Base-by-base conservation (phyloP, 352 stramenopile species). In the Globisporangium canariense region DNA sequence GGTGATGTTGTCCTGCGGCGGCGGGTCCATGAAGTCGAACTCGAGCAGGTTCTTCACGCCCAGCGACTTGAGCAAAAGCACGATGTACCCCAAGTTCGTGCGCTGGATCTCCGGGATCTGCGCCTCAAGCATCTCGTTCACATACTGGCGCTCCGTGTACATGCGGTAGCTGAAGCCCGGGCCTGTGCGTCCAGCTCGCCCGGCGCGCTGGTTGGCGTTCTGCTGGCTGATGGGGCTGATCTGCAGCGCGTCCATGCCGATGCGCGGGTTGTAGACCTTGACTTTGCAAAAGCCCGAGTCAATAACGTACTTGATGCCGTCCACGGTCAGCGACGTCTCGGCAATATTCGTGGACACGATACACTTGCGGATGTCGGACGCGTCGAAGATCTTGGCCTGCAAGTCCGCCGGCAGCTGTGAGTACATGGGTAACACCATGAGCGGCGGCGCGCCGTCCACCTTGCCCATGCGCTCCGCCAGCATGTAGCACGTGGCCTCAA, bases 21-120 rank as follows among this genome's bases (percentile, higher is more conserved):
- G 98, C 47, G 97, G 97, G 66, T 99, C 96, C 97, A 99, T 99
- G 68, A 99, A 99, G 74, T 99, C 96, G 73, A 99, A 99, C 62
- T 98, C 91, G 4, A 99, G 80, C 32, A 98, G 70, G 65, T 97
- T 94, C 38, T 97, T 90, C 5, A 99, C 93, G 10, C 97, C 97
- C 47, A 99, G 83, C 18, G 96, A 98, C 79, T 99, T 99, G 43
- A 99, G 89, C 55, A 99, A 75, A 5, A 99, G 75, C 57, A 99
- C 91, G 13, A 99, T 96, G 64, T 98, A 98, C 49, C 92, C 94
- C 10, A 99, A 69, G 70, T 99, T 99, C 5, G 97, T 99, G 60
- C 97, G 84, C 76, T 99, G 97, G 65, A 99, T 99, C 76, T 99
- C 96, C 0, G 96, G 97, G 51, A 99, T 97, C 58, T 98, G 93